phyloP scores from a whole-genome alignment of 2,329 filamentous ascomycete species.

The Knufia fluminis region DNA sequence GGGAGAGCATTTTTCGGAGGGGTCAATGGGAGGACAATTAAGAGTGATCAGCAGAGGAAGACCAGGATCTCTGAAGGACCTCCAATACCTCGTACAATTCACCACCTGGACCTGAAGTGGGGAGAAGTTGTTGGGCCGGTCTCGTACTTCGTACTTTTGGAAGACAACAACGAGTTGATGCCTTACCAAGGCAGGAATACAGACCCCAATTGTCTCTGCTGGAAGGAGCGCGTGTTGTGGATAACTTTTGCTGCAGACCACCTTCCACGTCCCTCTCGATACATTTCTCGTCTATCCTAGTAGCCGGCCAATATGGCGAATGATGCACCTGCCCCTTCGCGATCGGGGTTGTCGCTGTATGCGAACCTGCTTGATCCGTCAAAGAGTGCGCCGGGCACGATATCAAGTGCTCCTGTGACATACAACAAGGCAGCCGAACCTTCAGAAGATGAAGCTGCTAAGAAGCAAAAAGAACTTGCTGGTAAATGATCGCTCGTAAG shows the following conservation, averaged over 20 bases:
- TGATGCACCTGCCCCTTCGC: conserved; percentile 10
- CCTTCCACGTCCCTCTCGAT: background rate
- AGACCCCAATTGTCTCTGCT: no score
- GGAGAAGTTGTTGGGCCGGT: no score
- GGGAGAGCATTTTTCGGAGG: background rate
- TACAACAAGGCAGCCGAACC: conserved; percentile 52
- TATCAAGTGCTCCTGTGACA: conserved; percentile 65
- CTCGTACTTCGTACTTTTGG: no score
- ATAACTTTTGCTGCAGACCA: no score
- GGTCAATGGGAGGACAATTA: no score
- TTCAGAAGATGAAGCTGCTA: conserved; percentile 45
- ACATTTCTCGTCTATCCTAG: background rate
- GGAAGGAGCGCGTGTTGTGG: no score
- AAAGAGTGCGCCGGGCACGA: conserved; percentile 47
- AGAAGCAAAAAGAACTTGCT: conserved; percentile 55
- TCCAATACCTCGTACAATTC: no score
- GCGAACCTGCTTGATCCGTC: conserved; percentile 65
- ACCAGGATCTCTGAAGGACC: no score
- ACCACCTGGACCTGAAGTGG: no score
- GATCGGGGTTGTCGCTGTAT: conserved; percentile 54
- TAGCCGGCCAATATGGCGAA: conserved; percentile 14
- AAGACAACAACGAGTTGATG: no score
- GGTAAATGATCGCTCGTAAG: conserved; percentile 44
- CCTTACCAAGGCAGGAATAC: no score
- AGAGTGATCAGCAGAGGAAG: no score